phyloP scores from a whole-genome alignment of 1,284 basidiomycete genomes.

The Ceratobasidium sp. region DNA sequence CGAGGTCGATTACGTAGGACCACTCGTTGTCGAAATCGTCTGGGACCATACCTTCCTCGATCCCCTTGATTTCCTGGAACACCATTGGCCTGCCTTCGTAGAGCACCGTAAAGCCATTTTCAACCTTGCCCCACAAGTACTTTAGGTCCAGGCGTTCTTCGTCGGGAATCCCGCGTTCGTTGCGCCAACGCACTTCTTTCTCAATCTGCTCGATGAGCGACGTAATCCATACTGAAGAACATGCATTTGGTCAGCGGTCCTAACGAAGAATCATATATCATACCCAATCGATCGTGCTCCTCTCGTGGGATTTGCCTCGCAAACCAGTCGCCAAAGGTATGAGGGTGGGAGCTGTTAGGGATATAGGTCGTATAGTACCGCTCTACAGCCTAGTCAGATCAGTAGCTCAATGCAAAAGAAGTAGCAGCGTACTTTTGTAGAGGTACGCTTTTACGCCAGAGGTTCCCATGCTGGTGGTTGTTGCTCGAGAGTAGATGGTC shows the following conservation, averaged over 20 bases:
- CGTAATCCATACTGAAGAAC: background rate
- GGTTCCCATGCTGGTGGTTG: background rate
- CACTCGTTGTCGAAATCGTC: background rate
- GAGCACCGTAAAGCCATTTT: background rate
- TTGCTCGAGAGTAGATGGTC: no score
- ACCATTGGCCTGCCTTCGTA: background rate
- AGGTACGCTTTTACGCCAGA: background rate
- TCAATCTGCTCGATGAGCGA: background rate
- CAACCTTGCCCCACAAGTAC: background rate
- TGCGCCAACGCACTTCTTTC: background rate
- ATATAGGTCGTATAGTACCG: background rate
- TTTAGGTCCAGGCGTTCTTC: background rate
- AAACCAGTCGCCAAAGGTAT: background rate
- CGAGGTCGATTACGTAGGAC: constrained; percentile 39
- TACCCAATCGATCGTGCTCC: background rate
- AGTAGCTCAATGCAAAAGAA: background rate
- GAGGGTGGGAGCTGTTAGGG: background rate
- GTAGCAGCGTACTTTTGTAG: background rate
- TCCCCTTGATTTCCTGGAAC: background rate
- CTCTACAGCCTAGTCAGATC: background rate
- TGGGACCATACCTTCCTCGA: background rate
- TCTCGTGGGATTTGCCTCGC: background rate
- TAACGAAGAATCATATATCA: background rate
- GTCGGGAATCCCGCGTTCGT: background rate
- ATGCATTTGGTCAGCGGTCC: background rate